These are phyloP conservation scores for Sclerotinia sclerotiorum DNA, from an alignment of 2,329 filamentous ascomycete species.

Conservation along the genomic window DNA sequence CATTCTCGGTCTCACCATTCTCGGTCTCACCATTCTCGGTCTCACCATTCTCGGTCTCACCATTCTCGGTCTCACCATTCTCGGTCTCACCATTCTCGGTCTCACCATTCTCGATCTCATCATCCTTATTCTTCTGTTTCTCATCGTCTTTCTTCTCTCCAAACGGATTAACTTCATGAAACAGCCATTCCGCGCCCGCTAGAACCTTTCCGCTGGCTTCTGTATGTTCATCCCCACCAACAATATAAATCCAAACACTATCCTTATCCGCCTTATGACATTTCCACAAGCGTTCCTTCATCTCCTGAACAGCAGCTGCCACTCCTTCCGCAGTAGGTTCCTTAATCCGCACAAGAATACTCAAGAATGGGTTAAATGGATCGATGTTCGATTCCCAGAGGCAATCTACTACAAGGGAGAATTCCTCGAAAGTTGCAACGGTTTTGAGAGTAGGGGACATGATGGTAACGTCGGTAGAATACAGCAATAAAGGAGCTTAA, in stretches of 20 bases:
- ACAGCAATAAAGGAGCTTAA: too few species aligned
- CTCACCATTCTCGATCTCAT: too few species aligned
- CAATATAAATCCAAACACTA: conserved; percentile 1
- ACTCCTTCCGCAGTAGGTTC: neutral
- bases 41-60: too few species aligned
- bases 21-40: too few species aligned
- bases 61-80: too few species aligned
- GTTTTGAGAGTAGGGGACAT: neutral
- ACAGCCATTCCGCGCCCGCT: neutral
- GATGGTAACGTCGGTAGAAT: neutral
- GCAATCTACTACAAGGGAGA: neutral
- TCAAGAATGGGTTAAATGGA: neutral
- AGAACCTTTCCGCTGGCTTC: neutral
- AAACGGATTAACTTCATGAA: conserved; percentile 1
- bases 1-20: too few species aligned
- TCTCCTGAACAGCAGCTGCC: neutral
- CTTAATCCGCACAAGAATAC: neutral
- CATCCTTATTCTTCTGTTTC: neutral
- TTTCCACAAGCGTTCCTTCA: neutral
- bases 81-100: too few species aligned
- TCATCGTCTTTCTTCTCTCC: neutral
- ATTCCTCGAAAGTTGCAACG: neutral
- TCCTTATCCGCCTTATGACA: neutral
- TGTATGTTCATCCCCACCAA: neutral
- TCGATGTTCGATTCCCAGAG: neutral